Conservation (phyloP, 1,284 basidiomycete genomes). For the Leccinum huronense region DNA sequence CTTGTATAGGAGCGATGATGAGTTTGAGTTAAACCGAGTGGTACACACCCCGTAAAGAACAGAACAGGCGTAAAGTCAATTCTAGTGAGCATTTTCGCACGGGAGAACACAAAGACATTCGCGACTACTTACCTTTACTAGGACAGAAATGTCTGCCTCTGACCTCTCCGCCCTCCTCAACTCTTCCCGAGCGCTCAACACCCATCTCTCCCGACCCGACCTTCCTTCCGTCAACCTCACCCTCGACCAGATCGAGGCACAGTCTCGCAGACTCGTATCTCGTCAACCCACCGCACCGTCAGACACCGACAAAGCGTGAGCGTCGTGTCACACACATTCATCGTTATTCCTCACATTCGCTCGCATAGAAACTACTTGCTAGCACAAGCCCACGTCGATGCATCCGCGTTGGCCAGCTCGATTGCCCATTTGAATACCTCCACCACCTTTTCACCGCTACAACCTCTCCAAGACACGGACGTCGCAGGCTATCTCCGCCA, state of each 20-base stretch:
- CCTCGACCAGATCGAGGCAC: conserved; percentile 90
- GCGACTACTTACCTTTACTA: background rate
- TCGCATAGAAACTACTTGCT: conserved; percentile 74
- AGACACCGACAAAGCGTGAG: conserved; percentile 75
- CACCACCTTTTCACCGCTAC: conserved; percentile 85
- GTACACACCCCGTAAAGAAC: no score
- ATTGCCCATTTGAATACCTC: conserved; percentile 82
- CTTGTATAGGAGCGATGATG: no score
- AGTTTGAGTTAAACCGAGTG: no score
- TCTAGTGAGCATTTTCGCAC: no score
- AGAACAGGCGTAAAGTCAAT: no score
- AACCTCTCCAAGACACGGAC: conserved; percentile 88
- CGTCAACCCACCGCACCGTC: conserved; percentile 60
- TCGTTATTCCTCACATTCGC: conserved; percentile 11
- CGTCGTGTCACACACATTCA: conserved; percentile 19
- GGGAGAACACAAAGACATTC: no score
- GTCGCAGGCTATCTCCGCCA: conserved; percentile 86
- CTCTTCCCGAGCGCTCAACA: conserved; percentile 69
- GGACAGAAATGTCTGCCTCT: background rate
- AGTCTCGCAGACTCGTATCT: conserved; percentile 77
- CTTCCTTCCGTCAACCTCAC: conserved; percentile 84
- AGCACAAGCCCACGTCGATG: conserved; percentile 89
- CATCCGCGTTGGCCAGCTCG: conserved; percentile 72
- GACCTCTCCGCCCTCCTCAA: conserved; percentile 52
- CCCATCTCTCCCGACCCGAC: conserved; percentile 72